Evolutionary conservation across 371 early-diverging fungal genomes (phyloP), one percentile per base, ranked within the genome.

Genomic region (Parasitella parasitica): DNA sequence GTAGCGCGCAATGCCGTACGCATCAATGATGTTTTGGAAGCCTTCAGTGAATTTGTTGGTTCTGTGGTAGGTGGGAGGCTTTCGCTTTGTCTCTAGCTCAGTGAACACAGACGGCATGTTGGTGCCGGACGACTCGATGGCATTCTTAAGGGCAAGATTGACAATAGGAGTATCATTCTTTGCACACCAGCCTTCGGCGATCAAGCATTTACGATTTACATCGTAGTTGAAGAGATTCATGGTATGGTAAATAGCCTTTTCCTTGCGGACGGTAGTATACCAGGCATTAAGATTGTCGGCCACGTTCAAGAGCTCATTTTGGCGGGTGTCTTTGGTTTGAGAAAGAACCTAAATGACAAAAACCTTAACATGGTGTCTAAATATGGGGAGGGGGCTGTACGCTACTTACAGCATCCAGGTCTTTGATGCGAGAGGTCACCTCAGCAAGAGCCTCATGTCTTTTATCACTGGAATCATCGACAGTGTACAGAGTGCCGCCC

Each of bases 111-210:
- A 90, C 0, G 94, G 86, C 22, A 94, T 86, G 43, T 82, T 94
- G 2, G 94, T 91, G 26, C 95, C 94, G 9, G 93, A 88, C 9
- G 88, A 82, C 66, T 93, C 95, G 7, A 92, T 91, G 6, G 96
- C 97, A 41, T 82, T 80, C 26, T 92, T 86, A 20, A 99, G 80
- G 1, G 96, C 89, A 28, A 89, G 81, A 68, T 94, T 92, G 55
- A 97, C 80, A 0, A 86, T 78, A 38, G 82, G 78, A 39, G 96
- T 84, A 71, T 91, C 89, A 66, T 87, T 87, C 37, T 89, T 88
- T 22, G 99, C 93, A 71, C 93, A 93, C 99, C 99, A 99, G 2
- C 98, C 99, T 78, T 99, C 98, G 34, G 97, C 97, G 76, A 97
- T 95, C 69, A 97, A 82, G 57, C 94, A 92, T 76, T 95, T 95